phyloP scores from a whole-genome alignment of 148 eudicot genomes.

The Chenopodium quinoa region DNA sequence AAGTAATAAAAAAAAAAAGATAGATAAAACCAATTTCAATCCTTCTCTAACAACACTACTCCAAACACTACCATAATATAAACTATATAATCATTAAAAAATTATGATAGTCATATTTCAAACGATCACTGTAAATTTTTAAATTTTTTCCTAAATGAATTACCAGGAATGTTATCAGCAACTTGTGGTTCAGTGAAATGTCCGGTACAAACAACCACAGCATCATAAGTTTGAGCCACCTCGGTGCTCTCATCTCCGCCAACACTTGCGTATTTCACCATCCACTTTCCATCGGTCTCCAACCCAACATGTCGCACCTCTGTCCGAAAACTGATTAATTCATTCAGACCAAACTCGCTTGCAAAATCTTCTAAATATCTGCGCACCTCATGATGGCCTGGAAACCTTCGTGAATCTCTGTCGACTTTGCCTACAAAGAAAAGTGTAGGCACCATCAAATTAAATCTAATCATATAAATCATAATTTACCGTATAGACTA shows the following conservation, averaged over 20 bases:
- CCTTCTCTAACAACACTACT: too few relatives aligned
- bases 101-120: too few relatives aligned
- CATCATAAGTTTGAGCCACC: slow-evolving; percentile 62
- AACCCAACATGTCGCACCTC: slow-evolving; percentile 53
- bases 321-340: slow-evolving; percentile 51
- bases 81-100: too few relatives aligned
- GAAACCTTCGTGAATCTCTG: slow-evolving; percentile 23
- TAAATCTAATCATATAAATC: neutral
- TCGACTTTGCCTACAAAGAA: slow-evolving; percentile 6
- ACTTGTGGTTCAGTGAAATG: slow-evolving; percentile 76
- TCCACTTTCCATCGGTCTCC: slow-evolving; percentile 52
- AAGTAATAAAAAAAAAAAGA: too few relatives aligned
- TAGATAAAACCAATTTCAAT: too few relatives aligned
- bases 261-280: slow-evolving; percentile 35
- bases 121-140: too few relatives aligned
- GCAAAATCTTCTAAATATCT: slow-evolving; percentile 70
- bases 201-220: slow-evolving; percentile 82
- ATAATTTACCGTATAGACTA: too few relatives aligned
- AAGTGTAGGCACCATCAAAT: neutral
- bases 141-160: neutral
- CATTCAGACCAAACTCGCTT: slow-evolving; percentile 43
- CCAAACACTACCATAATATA: too few relatives aligned
- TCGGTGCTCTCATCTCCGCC: slow-evolving; percentile 23
- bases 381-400: slow-evolving; percentile 48
- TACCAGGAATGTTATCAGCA: slow-evolving; percentile 73